phyloP scores from a whole-genome alignment of 2,329 filamentous ascomycete genomes.

The Simplicillium aogashimaense region DNA sequence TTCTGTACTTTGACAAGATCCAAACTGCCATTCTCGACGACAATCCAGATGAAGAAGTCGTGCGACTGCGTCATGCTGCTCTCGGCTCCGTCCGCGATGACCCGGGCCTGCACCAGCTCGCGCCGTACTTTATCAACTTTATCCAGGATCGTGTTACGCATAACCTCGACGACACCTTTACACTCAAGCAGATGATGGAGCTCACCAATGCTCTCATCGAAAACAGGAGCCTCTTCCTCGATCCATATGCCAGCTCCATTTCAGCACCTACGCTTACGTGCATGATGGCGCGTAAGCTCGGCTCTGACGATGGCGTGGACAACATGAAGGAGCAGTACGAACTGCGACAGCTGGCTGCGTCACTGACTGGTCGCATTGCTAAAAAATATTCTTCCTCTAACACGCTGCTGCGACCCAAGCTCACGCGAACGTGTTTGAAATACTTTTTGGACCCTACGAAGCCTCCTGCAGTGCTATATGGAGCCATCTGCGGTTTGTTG shows the following conservation, averaged over 20 bases:
- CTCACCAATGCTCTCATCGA: constrained; percentile 75
- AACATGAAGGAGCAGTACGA: constrained; percentile 58
- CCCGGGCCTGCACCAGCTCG: constrained; percentile 86
- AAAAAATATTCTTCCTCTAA: constrained; percentile 74
- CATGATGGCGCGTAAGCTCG: constrained; percentile 68
- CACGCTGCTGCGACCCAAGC: constrained; percentile 72
- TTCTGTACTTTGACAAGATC: constrained; percentile 95
- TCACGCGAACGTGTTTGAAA: constrained; percentile 89
- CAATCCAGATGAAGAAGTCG: constrained; percentile 66
- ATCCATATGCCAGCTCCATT: constrained; percentile 53
- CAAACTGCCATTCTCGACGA: constrained; percentile 83
- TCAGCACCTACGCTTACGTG: constrained; percentile 87
- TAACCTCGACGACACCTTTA: constrained; percentile 79
- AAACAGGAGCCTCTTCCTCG: constrained; percentile 68
- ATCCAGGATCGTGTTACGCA: constrained; percentile 95
- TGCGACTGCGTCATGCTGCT: constrained; percentile 68
- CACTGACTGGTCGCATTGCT: constrained; percentile 69
- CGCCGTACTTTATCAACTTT: constrained; percentile 95
- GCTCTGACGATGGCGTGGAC: constrained; percentile 42
- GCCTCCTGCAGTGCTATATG: constrained; percentile 77
- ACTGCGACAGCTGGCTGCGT: constrained; percentile 75
- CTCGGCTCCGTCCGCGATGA: constrained; percentile 80
- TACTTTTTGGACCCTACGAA: constrained; percentile 81
- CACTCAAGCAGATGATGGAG: constrained; percentile 86
- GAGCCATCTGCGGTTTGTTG: constrained; percentile 71